Evolutionary conservation across 2,329 filamentous ascomycete genomes (phyloP), one percentile per base, ranked within the genome.

Genomic region (Diaporthe australafricana): DNA sequence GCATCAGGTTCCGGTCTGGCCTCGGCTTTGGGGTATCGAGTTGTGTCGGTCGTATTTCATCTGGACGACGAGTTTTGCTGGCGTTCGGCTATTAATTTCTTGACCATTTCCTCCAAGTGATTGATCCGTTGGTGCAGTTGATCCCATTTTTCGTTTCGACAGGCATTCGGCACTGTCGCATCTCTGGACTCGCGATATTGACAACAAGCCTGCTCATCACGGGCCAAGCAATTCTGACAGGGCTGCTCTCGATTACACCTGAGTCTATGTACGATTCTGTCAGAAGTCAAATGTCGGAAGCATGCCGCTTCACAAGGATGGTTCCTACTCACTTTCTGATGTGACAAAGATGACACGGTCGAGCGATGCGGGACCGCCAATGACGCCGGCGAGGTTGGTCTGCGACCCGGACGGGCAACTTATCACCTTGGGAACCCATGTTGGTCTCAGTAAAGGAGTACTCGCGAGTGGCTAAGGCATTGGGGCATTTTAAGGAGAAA

Each of bases 211-310:
- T 75, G 70, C 47, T 77, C 74, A 30, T 71, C 47, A 9, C 77
- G 77, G 25, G 76, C 73, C 22, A 35, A 69, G 65, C 77, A 79
- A 70, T 79, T 79, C 62, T 79, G 77, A 67, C 77, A 79, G 14
- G 77, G 77, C 38, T 72, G 72, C 72, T 77, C 76, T n/a, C 77
- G 75, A 63, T 78, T 78, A 70, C 77, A 79, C 72, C 77, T 79
- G 25, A 79, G 70, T 67, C 77, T 79, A 53, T 67, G 76, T 79
- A 53, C 9, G 8, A 8, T 40, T n/a, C 25, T 38, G n/a, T 70
- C 66, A 73, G 56, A 65, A 63, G 32, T 30, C 63, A 40, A 22
- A 35, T 67, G 38, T 50, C 35, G 48, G 16, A 45, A 32, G 22
- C 16, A 63, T 38, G 45, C 45, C 42, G 16, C 42, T n/a, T 53